These are phyloP conservation scores for Sporisorium iseilematis-ciliati DNA, from an alignment of 1,284 basidiomycete genomes.

Conservation along the genomic window DNA sequence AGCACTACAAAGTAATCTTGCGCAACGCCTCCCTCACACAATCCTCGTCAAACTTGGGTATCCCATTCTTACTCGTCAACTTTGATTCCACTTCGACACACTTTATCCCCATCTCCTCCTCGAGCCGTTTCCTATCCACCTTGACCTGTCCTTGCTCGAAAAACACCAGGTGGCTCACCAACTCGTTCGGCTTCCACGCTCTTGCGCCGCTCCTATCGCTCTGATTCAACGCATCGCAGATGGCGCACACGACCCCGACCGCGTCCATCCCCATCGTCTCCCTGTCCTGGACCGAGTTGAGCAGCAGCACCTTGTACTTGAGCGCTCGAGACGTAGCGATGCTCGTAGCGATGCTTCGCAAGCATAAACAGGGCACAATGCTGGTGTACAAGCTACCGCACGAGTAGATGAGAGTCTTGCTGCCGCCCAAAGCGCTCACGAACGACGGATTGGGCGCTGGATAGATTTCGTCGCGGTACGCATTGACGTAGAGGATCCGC, in stretches of 20 bases:
- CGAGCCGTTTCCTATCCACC: slow-evolving; percentile 15
- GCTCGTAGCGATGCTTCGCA: slow-evolving; percentile 82
- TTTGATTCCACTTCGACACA: slow-evolving; percentile 14
- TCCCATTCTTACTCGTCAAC: slow-evolving; percentile 18
- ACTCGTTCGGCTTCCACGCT: slow-evolving; percentile 56
- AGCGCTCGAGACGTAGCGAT: slow-evolving; percentile 82
- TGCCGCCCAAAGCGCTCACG: slow-evolving; percentile 76
- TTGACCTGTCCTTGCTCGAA: slow-evolving; percentile 30
- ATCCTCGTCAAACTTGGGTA: slow-evolving; percentile 47
- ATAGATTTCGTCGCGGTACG: slow-evolving; percentile 78
- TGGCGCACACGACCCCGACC: slow-evolving; percentile 83
- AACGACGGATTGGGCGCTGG: slow-evolving; percentile 88
- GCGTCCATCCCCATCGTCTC: slow-evolving; percentile 89
- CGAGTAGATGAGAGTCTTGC: slow-evolving; percentile 85
- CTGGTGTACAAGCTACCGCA: slow-evolving; percentile 89
- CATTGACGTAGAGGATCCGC: slow-evolving; percentile 91
- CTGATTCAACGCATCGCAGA: slow-evolving; percentile 78
- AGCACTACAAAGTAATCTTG: slow-evolving; percentile 1
- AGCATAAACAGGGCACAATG: slow-evolving; percentile 88
- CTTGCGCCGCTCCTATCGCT: slow-evolving; percentile 21
- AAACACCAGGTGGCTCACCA: slow-evolving; percentile 79
- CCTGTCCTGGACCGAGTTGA: slow-evolving; percentile 89
- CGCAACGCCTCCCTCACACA: slow-evolving; percentile 20
- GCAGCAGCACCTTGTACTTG: slow-evolving; percentile 83
- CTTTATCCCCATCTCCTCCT: slow-evolving; percentile 19